phyloP scores from a whole-genome alignment of 352 stramenopile species.

The Thraustochytrium sp. region DNA sequence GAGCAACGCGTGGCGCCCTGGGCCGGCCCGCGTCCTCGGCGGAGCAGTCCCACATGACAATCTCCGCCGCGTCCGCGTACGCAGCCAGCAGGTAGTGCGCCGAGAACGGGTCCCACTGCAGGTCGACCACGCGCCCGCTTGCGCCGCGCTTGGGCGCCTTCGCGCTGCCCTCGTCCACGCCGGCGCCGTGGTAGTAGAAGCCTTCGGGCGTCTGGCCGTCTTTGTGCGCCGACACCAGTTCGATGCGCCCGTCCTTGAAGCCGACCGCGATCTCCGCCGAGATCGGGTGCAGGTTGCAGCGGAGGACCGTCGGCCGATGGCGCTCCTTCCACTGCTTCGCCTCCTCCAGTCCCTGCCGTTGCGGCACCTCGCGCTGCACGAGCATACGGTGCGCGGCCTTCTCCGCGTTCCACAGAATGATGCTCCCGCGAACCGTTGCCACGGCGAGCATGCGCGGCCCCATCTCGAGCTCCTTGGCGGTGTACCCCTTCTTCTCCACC shows the following conservation, averaged over 20 bases:
- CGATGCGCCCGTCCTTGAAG: slow-evolving; percentile 9
- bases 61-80: slow-evolving; percentile 9
- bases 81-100: slow-evolving; percentile 47
- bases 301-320: background rate
- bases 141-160: background rate
- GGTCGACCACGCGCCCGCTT: slow-evolving; percentile 34
- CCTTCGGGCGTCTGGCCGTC: background rate
- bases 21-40: background rate
- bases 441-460: background rate
- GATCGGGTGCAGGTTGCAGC: background rate
- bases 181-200: background rate
- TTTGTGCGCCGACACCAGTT: background rate
- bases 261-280: background rate
- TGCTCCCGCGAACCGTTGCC: background rate
- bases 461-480: background rate
- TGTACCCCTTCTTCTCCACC: background rate
- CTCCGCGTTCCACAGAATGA: slow-evolving; percentile 15
- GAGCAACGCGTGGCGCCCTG: background rate
- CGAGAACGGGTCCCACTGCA: slow-evolving; percentile 48
- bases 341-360: background rate
- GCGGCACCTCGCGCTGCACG: background rate
- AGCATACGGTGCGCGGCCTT: background rate
- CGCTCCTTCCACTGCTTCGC: background rate
- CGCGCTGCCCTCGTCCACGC: background rate
- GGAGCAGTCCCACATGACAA: background rate